Evolutionary conservation across 78 protist species (phyloP), one percentile per base, ranked within the genome.

Genomic region (Dictyostelium capitatum): DNA sequence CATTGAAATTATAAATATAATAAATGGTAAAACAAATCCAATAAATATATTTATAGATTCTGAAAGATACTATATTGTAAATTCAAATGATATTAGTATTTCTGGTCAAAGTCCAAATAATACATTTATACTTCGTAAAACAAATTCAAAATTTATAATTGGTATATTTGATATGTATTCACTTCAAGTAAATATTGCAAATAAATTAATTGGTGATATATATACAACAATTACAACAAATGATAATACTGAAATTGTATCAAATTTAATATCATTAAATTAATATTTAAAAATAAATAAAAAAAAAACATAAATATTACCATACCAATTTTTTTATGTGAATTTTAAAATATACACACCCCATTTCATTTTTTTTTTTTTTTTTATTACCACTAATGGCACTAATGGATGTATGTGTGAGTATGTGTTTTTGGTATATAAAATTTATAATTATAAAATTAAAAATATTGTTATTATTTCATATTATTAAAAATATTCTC

Each of bases 191-290:
- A 32, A 62, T 23, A 6, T 25, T 62, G 70, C 70, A 6, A 30
- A 62, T 62, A 23, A 62, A 62, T 0, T 62, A 9, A 10, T 62
- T 25, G 28, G 28, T 62, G 70, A 62, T 62, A 25, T 62, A 62
- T 62, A 62, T 62, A 11, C 23, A 25, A 32, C 23, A 25, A 25
- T 62, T 3, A 25, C 28, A 62, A 62, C 23, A 11, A 32, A 62
- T 62, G 70, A 62, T 23, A 62, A 62, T n/a, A 23, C 32, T 62
- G 70, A 62, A 62, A 59, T 25, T 23, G n/a, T 59, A 15, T 9
- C 69, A 59, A 59, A 59, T 59, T 59, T 59, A 59, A 59, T 59
- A 37, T n/a, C n/a, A n/a, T n/a, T n/a, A n/a, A n/a, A n/a, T n/a
- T 2, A 37, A 37, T 37, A 37, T 3, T 37, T 37, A 37, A 37